Evolutionary conservation across 2,329 filamentous ascomycete genomes (phyloP).

Genomic region (Trichothecium sympodiale): DNA sequence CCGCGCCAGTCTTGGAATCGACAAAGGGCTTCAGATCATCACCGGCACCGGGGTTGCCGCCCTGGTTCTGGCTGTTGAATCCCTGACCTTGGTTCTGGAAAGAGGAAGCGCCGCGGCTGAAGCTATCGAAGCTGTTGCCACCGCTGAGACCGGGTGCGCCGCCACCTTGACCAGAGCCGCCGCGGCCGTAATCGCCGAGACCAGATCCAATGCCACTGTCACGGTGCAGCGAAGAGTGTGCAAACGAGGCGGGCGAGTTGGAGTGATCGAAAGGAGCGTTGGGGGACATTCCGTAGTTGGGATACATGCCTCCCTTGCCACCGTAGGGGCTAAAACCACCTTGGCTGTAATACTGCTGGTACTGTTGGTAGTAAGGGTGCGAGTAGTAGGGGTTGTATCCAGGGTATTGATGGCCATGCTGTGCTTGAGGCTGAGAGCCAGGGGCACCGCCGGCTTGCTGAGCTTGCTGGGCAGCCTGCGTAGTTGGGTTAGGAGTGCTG

Average conservation of each 20-base stretch:
- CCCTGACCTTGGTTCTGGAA: slow-evolving; percentile 46
- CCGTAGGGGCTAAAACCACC: slow-evolving; percentile 40
- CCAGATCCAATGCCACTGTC: slow-evolving; percentile 38
- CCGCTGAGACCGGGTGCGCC: slow-evolving; percentile 35
- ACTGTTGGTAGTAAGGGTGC: slow-evolving; percentile 52
- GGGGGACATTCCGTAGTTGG: slow-evolving; percentile 44
- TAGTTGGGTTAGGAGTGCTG: slow-evolving; percentile 76
- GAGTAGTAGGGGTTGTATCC: slow-evolving; percentile 49
- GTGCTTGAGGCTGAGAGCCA: slow-evolving; percentile 31
- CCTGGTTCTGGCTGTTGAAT: slow-evolving; percentile 40
- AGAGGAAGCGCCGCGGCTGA: slow-evolving; percentile 37
- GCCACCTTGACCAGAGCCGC: slow-evolving; percentile 34
- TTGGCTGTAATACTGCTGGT: slow-evolving; percentile 45
- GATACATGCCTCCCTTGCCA: slow-evolving; percentile 43
- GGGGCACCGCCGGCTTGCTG: slow-evolving; percentile 27
- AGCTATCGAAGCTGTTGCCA: slow-evolving; percentile 43
- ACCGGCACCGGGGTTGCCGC: slow-evolving; percentile 22
- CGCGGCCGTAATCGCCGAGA: slow-evolving; percentile 44
- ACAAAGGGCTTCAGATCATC: slow-evolving; percentile 51
- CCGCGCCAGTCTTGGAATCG: slow-evolving; percentile 40
- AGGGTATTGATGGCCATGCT: slow-evolving; percentile 37
- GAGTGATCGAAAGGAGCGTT: slow-evolving; percentile 46
- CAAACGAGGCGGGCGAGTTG: slow-evolving; percentile 43
- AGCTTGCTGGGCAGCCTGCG: slow-evolving; percentile 37
- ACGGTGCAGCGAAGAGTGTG: slow-evolving; percentile 41